Evolutionary conservation across 1,139 yeast genomes (phyloP), one percentile per base, ranked within the genome.

Genomic region (Hansenula lynferdii): DNA sequence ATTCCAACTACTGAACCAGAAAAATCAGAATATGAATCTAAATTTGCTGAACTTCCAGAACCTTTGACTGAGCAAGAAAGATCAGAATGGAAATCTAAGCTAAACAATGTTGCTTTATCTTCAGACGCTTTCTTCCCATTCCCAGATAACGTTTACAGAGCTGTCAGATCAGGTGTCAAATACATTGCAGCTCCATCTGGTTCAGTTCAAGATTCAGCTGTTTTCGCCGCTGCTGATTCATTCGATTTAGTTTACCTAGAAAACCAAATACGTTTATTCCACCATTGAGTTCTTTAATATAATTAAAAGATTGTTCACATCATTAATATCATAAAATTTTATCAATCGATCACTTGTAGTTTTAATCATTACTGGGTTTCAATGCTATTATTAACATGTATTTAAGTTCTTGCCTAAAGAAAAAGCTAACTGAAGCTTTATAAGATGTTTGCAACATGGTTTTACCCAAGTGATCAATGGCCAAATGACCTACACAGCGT

Each of bases 121-220:
- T 87, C 97, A 4, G 98, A 92, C 64, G 98, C 98, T 29, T 92
- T 92, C 78, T 92, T 92, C 95, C 98, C 98, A 68, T 92, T 92
- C 92, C 95, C 97, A 50, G 98, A 92, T 67, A 92, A 94, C 60
- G 96, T 94, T 53, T 89, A 90, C 78, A 80, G 98, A 65, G 97
- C 97, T 46, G 96, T 82, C 40, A 81, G 86, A 71, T 84, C 95
- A 20, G 98, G 98, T 63, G 98, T 89, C 55, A 87, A 85, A 67
- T 92, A 71, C 69, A 75, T 92, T 59, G 95, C 96, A 55, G 98
- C 98, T 38, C 96, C 98, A 46, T 78, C 95, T 39, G 98, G 98
- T 38, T 87, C 97, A 15, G 97, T 94, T 48, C 92, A 87, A 90
- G 98, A 92, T 68, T 83, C 85, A 72, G 96, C 92, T 42, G 98